Conservation (phyloP, 345 rosid species). For the Alliaria petiolata region DNA sequence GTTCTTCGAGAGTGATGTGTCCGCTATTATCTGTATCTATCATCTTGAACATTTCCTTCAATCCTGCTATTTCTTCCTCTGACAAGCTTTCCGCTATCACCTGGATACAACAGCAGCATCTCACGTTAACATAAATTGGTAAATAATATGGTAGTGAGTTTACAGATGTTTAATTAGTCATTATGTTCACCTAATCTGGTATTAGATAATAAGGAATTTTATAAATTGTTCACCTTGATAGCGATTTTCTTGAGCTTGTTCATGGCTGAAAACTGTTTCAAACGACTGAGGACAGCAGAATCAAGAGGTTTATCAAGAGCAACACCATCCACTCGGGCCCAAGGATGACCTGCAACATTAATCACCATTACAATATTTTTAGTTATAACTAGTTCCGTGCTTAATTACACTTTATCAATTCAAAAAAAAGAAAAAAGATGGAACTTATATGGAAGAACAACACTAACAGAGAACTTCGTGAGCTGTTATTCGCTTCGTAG, state of each 20-base stretch:
- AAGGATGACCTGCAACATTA: slow-evolving; percentile 79
- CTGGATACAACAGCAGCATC: slow-evolving; percentile 38
- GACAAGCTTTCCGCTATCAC: slow-evolving; percentile 88
- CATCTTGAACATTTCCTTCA: slow-evolving; percentile 93
- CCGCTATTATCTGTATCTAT: slow-evolving; percentile 88
- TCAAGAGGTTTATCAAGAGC: slow-evolving; percentile 97
- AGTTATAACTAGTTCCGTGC: not conserved
- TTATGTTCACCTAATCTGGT: no score
- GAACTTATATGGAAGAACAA: not conserved
- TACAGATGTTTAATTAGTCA: not conserved
- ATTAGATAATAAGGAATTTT: no score
- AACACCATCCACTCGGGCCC: slow-evolving; percentile 80
- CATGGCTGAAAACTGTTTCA: slow-evolving; percentile 95
- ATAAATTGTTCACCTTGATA: slow-evolving; percentile 81
- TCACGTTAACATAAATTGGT: not conserved
- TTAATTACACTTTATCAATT: not conserved
- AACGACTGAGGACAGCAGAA: slow-evolving; percentile 80
- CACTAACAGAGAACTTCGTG: slow-evolving; percentile 89
- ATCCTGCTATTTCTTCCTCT: slow-evolving; percentile 87
- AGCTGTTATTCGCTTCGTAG: slow-evolving; percentile 74
- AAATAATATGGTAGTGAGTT: no score
- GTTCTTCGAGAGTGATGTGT: slow-evolving; percentile 82
- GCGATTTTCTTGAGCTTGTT: slow-evolving; percentile 95
- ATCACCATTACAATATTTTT: no score
- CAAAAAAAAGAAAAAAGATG: not conserved